Percentiles rank a stretch among this genome's conserved stretches.
These are phyloP conservation scores for Auriscalpium vulgare DNA, from an alignment of 768 basidiomycete genomes.

Conservation along the genomic window DNA sequence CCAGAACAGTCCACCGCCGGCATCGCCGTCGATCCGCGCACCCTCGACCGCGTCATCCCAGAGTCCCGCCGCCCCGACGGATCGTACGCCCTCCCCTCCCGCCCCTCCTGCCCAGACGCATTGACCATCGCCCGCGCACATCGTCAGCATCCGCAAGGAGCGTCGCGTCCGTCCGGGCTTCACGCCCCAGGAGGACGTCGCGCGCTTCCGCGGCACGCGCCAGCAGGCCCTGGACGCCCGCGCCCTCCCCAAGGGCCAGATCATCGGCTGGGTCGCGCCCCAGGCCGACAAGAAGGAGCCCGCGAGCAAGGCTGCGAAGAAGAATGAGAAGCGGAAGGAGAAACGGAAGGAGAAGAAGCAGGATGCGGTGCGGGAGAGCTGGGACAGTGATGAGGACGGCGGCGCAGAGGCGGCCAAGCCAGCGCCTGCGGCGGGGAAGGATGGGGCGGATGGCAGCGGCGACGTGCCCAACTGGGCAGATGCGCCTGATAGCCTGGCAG, in stretches of 20 bases:
- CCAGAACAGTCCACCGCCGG: conserved; percentile 67
- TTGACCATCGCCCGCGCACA: not conserved
- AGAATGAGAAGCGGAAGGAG: conserved; percentile 77
- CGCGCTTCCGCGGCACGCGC: conserved; percentile 73
- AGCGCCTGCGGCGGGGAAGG: not conserved
- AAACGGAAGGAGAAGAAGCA: conserved; percentile 67
- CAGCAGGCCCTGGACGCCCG: conserved; percentile 65
- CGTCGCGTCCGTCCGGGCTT: conserved; percentile 87
- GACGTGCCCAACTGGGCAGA: conserved; percentile 4
- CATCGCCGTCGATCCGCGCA: conserved; percentile 79
- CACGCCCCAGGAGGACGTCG: conserved; percentile 90
- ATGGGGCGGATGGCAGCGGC: conserved; percentile 10
- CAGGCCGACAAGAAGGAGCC: conserved; percentile 29
- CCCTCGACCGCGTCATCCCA: conserved; percentile 83
- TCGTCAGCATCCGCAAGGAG: conserved; percentile 71
- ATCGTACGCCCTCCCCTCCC: conserved; percentile 45
- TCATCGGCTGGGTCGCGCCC: conserved; percentile 73
- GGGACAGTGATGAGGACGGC: conserved; percentile 68
- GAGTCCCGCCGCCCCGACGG: conserved; percentile 78
- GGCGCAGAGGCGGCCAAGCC: conserved; percentile 12
- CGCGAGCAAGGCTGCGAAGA: conserved; percentile 47
- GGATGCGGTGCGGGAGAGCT: conserved; percentile 61
- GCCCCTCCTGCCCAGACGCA: conserved; percentile 1
- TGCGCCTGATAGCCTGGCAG: not conserved
- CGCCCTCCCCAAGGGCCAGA: conserved; percentile 66